Percentiles rank a stretch among this genome's conserved stretches.
These are phyloP conservation scores for Aspergillus wentii DNA, from an alignment of 495 filamentous ascomycete genomes.

Conservation along the genomic window DNA sequence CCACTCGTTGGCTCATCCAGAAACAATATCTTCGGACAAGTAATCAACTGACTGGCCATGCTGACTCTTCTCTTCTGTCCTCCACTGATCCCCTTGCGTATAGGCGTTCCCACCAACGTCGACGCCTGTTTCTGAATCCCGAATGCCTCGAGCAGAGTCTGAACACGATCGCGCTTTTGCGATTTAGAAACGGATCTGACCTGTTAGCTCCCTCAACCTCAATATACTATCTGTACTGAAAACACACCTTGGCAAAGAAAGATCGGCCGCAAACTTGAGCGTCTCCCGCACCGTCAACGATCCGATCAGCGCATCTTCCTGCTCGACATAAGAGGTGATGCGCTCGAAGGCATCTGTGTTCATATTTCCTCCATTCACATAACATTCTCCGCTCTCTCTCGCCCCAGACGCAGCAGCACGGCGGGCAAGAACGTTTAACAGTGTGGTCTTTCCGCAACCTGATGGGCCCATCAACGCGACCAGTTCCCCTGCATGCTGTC, in stretches of 20 bases:
- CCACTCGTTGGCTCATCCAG: slow-evolving; percentile 81
- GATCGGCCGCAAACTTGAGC: slow-evolving; percentile 59
- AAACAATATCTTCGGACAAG: slow-evolving; percentile 71
- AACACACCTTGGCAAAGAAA: slow-evolving; percentile 51
- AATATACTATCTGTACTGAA: no score
- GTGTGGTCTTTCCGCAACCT: slow-evolving; percentile 72
- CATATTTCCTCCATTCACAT: slow-evolving; percentile 51
- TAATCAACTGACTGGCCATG: slow-evolving; percentile 75
- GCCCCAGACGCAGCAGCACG: slow-evolving; percentile 44
- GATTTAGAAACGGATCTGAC: slow-evolving; percentile 33
- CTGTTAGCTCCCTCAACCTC: not conserved
- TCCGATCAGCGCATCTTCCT: slow-evolving; percentile 78
- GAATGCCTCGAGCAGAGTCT: slow-evolving; percentile 54
- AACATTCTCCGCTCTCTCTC: slow-evolving; percentile 42
- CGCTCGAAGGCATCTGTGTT: slow-evolving; percentile 28
- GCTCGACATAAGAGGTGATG: slow-evolving; percentile 72
- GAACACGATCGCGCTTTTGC: slow-evolving; percentile 49
- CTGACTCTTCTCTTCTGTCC: slow-evolving; percentile 77
- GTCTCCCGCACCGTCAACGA: slow-evolving; percentile 75
- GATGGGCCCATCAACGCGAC: slow-evolving; percentile 74
- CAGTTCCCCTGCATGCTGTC: slow-evolving; percentile 53
- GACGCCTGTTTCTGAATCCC: slow-evolving; percentile 59
- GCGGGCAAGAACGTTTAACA: slow-evolving; percentile 68
- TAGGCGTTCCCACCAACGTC: slow-evolving; percentile 70
- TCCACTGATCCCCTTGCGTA: slow-evolving; percentile 72